These are phyloP conservation scores for thale cress (Arabidopsis thaliana) DNA, from an alignment of 345 rosid species.

Conservation along the genomic window TAIR10.1 NC_003070.9:29137501-29138000, in stretches of 20 bases:
- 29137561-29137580: background rate
- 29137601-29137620: background rate
- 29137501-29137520: background rate
- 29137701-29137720: background rate
- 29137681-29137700: background rate
- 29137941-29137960: slow-evolving; percentile 74
- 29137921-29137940: slow-evolving; percentile 76
- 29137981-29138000: slow-evolving; percentile 82
- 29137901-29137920: slow-evolving; percentile 69
- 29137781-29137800: slow-evolving; percentile 54
- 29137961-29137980: slow-evolving; percentile 74
- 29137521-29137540: too few relatives aligned
- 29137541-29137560: background rate
- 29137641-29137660: background rate
- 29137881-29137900: background rate
- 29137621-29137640: background rate
- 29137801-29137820: slow-evolving; percentile 64
- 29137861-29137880: background rate
- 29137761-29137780: slow-evolving; percentile 52
- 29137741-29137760: background rate
- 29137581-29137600: background rate
- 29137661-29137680: background rate
- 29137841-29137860: background rate
- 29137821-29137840: slow-evolving; percentile 80
- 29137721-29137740: background rate